Percentiles rank a stretch among this genome's conserved stretches.
Conservation (phyloP, 1,284 basidiomycete species). For the Ceratobasidium sp. region DNA sequence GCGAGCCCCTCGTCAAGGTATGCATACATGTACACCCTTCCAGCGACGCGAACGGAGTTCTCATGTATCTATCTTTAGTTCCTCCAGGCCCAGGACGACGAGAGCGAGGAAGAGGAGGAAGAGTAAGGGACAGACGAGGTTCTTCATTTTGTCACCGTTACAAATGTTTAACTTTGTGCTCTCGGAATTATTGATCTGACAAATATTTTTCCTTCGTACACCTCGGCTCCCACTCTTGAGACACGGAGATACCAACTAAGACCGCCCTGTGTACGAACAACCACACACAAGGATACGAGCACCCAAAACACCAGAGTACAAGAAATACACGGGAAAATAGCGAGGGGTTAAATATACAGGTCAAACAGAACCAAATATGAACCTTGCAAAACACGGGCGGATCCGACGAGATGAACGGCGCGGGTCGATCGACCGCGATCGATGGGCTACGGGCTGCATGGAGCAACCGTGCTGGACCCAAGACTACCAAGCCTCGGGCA, state of each 20-base stretch:
- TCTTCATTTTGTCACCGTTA: neutral
- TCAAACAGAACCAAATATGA: conserved; percentile 7
- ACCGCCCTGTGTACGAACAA: conserved; percentile 8
- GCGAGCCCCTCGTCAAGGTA: conserved; percentile 90
- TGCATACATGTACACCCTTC: neutral
- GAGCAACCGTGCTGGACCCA: conserved; percentile 19
- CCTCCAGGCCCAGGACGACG: conserved; percentile 81
- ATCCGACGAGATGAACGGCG: neutral
- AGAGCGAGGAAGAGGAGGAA: conserved; percentile 71
- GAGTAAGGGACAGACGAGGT: conserved; percentile 6
- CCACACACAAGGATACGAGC: conserved; percentile 7
- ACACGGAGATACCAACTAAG: neutral
- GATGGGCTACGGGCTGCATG: conserved; percentile 12
- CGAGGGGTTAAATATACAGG: neutral
- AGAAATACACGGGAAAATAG: conserved; percentile 17
- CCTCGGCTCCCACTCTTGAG: conserved; percentile 4
- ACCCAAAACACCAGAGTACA: conserved; percentile 19
- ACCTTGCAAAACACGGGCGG: neutral
- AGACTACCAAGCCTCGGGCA: conserved; percentile 80
- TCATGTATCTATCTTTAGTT: conserved; percentile 60
- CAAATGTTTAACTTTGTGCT: conserved; percentile 11
- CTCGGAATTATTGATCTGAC: conserved; percentile 19
- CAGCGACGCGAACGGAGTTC: neutral
- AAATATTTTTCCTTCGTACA: conserved; percentile 41
- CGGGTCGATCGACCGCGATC: too few relatives aligned